These are phyloP conservation scores for Dothistroma pini DNA, from an alignment of 2,329 filamentous ascomycete species.

Conservation along the genomic window DNA sequence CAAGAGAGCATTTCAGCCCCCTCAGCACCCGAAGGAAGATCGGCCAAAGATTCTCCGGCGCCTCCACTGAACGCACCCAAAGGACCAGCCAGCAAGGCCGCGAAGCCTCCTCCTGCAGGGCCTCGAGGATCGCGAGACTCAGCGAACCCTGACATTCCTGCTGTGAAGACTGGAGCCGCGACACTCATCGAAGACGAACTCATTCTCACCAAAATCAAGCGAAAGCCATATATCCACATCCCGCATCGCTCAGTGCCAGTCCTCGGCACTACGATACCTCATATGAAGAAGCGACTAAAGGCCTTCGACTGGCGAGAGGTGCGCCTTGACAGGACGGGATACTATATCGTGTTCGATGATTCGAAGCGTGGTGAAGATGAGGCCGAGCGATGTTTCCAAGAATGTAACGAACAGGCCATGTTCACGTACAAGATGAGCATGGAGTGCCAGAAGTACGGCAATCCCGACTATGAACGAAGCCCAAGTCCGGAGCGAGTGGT, in stretches of 20 bases:
- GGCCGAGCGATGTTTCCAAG: slow-evolving; percentile 72
- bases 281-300: slow-evolving; percentile 86
- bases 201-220: slow-evolving; percentile 66
- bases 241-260: slow-evolving; percentile 83
- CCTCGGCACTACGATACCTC: slow-evolving; percentile 76
- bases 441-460: slow-evolving; percentile 71
- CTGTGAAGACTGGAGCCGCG: slow-evolving; percentile 39
- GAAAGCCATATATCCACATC: slow-evolving; percentile 87
- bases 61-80: slow-evolving; percentile 83
- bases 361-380: slow-evolving; percentile 72
- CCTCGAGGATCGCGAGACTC: slow-evolving; percentile 38
- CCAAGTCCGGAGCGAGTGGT: slow-evolving; percentile 50
- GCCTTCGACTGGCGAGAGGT: slow-evolving; percentile 78
- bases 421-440: slow-evolving; percentile 94
- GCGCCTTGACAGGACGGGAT: slow-evolving; percentile 77
- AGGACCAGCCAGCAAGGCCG: slow-evolving; percentile 64
- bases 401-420: slow-evolving; percentile 75
- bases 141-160: slow-evolving; percentile 23
- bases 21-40: slow-evolving; percentile 32
- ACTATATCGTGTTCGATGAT: slow-evolving; percentile 87
- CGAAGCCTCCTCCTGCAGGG: slow-evolving; percentile 18
- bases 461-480: slow-evolving; percentile 58
- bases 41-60: slow-evolving; percentile 47
- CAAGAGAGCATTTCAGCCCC: slow-evolving; percentile 33
- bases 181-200: slow-evolving; percentile 62